phyloP scores from a whole-genome alignment of 352 stramenopile genomes.

The Salisapilia sapeloensis region DNA sequence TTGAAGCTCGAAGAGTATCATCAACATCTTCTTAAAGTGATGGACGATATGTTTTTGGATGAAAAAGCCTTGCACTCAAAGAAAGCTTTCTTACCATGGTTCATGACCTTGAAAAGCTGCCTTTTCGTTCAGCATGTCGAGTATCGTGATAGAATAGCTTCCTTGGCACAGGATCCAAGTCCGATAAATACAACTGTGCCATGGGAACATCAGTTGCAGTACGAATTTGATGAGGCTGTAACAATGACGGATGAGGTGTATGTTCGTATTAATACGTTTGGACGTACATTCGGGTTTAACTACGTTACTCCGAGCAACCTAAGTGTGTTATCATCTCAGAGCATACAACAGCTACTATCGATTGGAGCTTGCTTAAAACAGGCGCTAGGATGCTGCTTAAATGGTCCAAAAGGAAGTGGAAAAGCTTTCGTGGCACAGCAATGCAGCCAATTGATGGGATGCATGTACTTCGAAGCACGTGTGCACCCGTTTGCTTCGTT shows the following conservation, averaged over 20 bases:
- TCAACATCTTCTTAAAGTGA: conserved; percentile 21
- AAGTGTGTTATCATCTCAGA: conserved; percentile 2
- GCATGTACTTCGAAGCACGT: conserved; percentile 1
- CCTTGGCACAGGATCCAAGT: too few species aligned
- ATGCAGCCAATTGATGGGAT: background rate
- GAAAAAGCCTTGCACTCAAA: too few species aligned
- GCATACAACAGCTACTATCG: conserved; percentile 1
- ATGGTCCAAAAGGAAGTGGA: background rate
- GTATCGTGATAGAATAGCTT: too few species aligned
- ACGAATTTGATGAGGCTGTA: background rate
- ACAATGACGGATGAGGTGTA: conserved; percentile 2
- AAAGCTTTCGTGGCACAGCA: conserved; percentile 2
- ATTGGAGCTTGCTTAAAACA: conserved; percentile 1
- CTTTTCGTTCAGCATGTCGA: too few species aligned
- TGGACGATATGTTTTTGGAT: too few species aligned
- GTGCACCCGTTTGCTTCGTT: background rate
- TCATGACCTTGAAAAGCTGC: too few species aligned
- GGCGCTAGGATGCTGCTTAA: conserved; percentile 3
- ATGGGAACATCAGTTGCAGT: conserved; percentile 1
- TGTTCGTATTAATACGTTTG: conserved; percentile 1
- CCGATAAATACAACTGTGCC: too few species aligned
- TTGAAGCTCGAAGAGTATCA: too few species aligned
- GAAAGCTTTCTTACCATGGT: too few species aligned
- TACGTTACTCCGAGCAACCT: conserved; percentile 3
- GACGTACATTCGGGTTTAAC: conserved; percentile 3